Evolutionary conservation across 2,329 filamentous ascomycete species (phyloP).

Genomic region (Catunica adiposa): DNA sequence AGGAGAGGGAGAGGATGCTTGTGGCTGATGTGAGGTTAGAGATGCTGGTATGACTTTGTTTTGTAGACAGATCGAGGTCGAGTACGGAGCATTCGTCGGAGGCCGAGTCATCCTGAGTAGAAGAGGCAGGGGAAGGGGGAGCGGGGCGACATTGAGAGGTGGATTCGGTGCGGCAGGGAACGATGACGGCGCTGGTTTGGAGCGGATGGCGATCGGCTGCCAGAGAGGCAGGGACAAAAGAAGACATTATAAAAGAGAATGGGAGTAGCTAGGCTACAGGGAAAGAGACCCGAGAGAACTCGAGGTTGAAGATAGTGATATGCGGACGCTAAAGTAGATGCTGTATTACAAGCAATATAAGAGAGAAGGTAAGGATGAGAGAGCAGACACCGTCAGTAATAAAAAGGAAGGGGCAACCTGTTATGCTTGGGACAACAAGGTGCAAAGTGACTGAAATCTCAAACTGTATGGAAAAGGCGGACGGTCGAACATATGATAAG

Average conservation of each 20-base stretch:
- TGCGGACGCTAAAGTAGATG: neutral
- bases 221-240: slow-evolving; percentile 5
- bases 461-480: too few species aligned
- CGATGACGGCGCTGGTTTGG: slow-evolving; percentile 35
- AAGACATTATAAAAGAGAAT: slow-evolving; percentile 8
- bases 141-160: slow-evolving; percentile 28
- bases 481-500: too few species aligned
- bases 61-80: slow-evolving; percentile 9
- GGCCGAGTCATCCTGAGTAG: slow-evolving; percentile 5
- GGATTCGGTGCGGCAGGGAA: slow-evolving; percentile 24
- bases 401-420: neutral
- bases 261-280: neutral
- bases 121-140: slow-evolving; percentile 31
- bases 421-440: neutral
- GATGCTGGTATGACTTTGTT: neutral
- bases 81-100: slow-evolving; percentile 13
- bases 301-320: neutral
- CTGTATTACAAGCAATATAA: neutral
- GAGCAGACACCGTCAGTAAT: neutral
- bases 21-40: slow-evolving; percentile 11
- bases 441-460: neutral
- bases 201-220: slow-evolving; percentile 17
- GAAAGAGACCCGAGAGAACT: neutral
- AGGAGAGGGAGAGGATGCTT: slow-evolving; percentile 11
- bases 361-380: neutral